Evolutionary conservation across 352 stramenopile genomes (phyloP).

Genomic region (Pythium sp.): DNA sequence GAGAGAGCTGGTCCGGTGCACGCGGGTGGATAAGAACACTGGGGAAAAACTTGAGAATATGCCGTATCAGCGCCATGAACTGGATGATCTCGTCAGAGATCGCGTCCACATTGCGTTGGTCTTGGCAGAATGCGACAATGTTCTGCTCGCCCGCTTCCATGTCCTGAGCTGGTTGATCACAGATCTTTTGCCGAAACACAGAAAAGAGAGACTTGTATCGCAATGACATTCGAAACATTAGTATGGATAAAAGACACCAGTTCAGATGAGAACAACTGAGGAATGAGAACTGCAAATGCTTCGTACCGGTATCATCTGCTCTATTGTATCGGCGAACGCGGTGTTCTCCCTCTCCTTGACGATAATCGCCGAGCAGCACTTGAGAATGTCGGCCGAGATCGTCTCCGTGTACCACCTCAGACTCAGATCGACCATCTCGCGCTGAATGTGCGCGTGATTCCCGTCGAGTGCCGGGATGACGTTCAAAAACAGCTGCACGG

Average conservation of each 20-base stretch:
- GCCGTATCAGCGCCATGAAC: conserved; percentile 41
- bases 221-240: not conserved
- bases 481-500: conserved; percentile 53
- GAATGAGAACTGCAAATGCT: not conserved
- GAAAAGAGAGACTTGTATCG: conserved; percentile 29
- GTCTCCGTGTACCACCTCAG: conserved; percentile 43
- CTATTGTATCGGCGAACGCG: conserved; percentile 22
- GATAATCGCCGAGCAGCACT: conserved; percentile 39
- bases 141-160: conserved; percentile 20
- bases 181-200: conserved; percentile 41
- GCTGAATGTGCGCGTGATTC: conserved; percentile 24
- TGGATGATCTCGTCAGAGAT: conserved; percentile 50
- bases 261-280: not conserved
- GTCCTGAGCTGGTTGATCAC: conserved; percentile 26
- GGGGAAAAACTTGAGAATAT: conserved; percentile 46
- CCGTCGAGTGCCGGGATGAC: conserved; percentile 28
- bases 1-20: conserved; percentile 21
- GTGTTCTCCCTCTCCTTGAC: conserved; percentile 31
- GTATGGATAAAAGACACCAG: not conserved
- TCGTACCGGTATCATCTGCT: conserved; percentile 26
- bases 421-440: conserved; percentile 38
- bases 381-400: conserved; percentile 41
- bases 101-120: conserved; percentile 32
- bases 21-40: conserved; percentile 26
- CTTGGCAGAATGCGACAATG: conserved; percentile 34